phyloP scores from a whole-genome alignment of 169 alveolate species.

The Babesia ovata region DNA sequence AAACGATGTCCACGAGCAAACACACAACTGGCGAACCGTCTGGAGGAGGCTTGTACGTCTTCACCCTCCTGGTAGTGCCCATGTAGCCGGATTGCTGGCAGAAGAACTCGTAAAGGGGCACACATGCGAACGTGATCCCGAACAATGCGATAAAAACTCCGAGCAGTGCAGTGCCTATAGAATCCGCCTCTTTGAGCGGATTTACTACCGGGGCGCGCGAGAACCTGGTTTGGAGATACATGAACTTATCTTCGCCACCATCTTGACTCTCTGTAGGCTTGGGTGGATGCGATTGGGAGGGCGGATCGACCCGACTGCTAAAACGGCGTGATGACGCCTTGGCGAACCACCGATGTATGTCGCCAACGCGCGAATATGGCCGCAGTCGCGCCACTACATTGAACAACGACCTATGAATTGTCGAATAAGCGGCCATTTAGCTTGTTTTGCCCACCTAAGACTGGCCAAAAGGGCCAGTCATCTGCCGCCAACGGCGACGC shows the following conservation, averaged over 20 bases:
- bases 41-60: slow-evolving; percentile 60
- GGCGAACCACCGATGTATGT: not conserved
- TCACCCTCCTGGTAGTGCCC: slow-evolving; percentile 67
- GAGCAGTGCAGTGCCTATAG: slow-evolving; percentile 17
- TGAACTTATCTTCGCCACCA: slow-evolving; percentile 3
- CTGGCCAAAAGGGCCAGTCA: slow-evolving; percentile 10
- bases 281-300: slow-evolving; percentile 11
- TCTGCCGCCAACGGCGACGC: not conserved
- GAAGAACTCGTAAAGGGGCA: slow-evolving; percentile 78
- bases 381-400: not conserved
- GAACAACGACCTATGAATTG: not conserved
- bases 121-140: slow-evolving; percentile 77
- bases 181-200: slow-evolving; percentile 32
- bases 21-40: slow-evolving; percentile 44
- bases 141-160: slow-evolving; percentile 68
- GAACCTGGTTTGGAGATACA: slow-evolving; percentile 19
- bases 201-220: not conserved
- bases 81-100: slow-evolving; percentile 80
- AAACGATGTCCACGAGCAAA: slow-evolving; percentile 8
- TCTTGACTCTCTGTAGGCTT: not conserved
- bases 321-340: not conserved
- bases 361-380: not conserved
- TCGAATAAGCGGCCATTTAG: not conserved
- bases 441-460: not conserved
- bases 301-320: not conserved